Evolutionary conservation across 768 basidiomycete species (phyloP), one percentile per base, ranked within the genome.

Genomic region (Dictyophora rubrovolvata): DNA sequence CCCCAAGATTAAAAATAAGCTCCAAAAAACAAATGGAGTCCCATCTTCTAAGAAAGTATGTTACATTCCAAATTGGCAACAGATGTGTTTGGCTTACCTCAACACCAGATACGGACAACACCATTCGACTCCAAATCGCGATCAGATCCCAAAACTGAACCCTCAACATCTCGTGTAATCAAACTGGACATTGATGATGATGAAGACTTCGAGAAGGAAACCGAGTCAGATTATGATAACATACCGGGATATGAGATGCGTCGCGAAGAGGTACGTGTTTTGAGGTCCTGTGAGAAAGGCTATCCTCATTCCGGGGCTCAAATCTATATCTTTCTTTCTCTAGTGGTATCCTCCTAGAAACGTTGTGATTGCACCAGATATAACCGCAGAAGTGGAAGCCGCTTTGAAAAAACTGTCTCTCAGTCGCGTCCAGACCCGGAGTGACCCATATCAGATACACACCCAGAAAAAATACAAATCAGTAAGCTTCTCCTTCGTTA

Each of bases 171-270:
- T n/a, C n/a, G n/a, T 4, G 51, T 51, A 20, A 2, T 52, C 20
- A 51, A 37, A 6, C 17, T 52, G n/a, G 33, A 53, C 34, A 33
- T 36, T 18, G 21, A 21, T 2, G 57, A 51, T 51, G 57, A 48
- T 1, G 34, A 21, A 20, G 21, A 47, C 8, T 35, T 35, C 28
- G 16, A 35, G 5, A 17, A 21, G 47, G 18, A 46, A n/a, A 28
- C 47, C 12, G 55, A 56, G 6, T 56, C 55, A 0, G 55, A 56
- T 42, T 59, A 59, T 59, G 57, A 59, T 16, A 59, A 59, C 36
- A 23, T 59, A 16, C 50, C 14, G 12, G 57, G 57, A 51, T 59
- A 34, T 22, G 18, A 48, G 17, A 35, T 59, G 18, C 6, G 18
- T 6, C 50, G 57, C 48, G 33, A 48, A 14, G 28, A 8, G 14